A percentile compares a stretch with the other conserved stretches of the same genome.
phyloP scores from a whole-genome alignment of 2,329 filamentous ascomycete species.

The Sclerotiophoma versabilis region DNA sequence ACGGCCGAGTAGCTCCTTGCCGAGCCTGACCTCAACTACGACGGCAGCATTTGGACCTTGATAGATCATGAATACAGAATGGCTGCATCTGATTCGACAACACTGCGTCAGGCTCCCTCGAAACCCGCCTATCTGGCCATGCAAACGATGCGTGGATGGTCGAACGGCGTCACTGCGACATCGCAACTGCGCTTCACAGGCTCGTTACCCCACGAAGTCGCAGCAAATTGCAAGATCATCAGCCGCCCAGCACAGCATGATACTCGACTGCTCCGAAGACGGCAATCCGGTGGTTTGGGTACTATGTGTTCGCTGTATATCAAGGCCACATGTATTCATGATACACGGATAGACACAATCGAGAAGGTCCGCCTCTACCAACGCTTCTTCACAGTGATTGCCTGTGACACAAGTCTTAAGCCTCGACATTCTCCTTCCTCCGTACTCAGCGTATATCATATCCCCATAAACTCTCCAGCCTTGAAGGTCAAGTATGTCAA shows the following conservation, averaged over 20 bases:
- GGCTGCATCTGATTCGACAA: background rate
- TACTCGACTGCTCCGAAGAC: background rate
- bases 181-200: slow-evolving; percentile 14
- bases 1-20: background rate
- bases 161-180: slow-evolving; percentile 4
- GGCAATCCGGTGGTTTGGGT: slow-evolving; percentile 3
- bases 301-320: slow-evolving; percentile 15
- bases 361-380: background rate
- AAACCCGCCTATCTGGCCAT: background rate
- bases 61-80: background rate
- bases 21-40: background rate
- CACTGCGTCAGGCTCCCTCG: background rate
- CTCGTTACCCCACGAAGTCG: slow-evolving; percentile 11
- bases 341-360: background rate
- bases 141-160: slow-evolving; percentile 11
- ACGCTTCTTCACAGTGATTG: slow-evolving; percentile 18
- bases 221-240: slow-evolving; percentile 41
- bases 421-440: slow-evolving; percentile 4
- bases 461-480: background rate
- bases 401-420: slow-evolving; percentile 1
- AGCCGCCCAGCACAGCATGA: slow-evolving; percentile 32
- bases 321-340: slow-evolving; percentile 14
- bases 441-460: background rate
- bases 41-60: background rate
- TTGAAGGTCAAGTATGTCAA: slow-evolving; percentile 9